These are phyloP conservation scores for Dothistroma pini DNA, from an alignment of 2,329 filamentous ascomycete genomes.

Conservation along the genomic window DNA sequence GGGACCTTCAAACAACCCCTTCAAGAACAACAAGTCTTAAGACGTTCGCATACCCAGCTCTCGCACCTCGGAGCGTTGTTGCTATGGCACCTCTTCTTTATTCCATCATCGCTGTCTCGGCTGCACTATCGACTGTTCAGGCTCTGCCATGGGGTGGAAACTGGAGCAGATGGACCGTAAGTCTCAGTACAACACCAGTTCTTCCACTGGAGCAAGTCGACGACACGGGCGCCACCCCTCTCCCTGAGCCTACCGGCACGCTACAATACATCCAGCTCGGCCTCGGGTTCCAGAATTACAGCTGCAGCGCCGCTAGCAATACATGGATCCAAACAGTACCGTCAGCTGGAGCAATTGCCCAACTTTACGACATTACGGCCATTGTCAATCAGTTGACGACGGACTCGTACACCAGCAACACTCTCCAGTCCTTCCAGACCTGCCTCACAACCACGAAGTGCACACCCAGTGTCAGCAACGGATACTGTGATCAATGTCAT, in stretches of 20 bases:
- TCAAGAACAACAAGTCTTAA: not conserved
- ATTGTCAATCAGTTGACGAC: conserved; percentile 34
- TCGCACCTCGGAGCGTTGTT: not conserved
- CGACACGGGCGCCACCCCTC: conserved; percentile 16
- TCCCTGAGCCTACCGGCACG: conserved; percentile 17
- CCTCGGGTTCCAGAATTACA: conserved; percentile 68
- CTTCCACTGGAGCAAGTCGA: conserved; percentile 19
- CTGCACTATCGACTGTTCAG: conserved; percentile 11
- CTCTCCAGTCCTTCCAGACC: conserved; percentile 20
- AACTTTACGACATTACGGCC: conserved; percentile 25
- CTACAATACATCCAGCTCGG: conserved; percentile 53
- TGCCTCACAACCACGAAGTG: conserved; percentile 20
- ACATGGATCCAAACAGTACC: conserved; percentile 30
- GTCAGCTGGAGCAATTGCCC: conserved; percentile 43
- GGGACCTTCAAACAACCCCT: not conserved
- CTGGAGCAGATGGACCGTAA: not conserved
- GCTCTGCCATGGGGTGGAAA: not conserved
- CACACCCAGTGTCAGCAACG: conserved; percentile 10
- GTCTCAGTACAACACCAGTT: conserved; percentile 6
- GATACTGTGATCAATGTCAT: conserved; percentile 24
- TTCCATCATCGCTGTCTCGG: conserved; percentile 13
- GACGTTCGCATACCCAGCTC: not conserved
- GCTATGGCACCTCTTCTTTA: conserved; percentile 15
- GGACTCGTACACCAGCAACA: conserved; percentile 17
- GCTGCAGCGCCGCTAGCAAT: conserved; percentile 43